Evolutionary conservation across 257 asterid genomes (phyloP).

Genomic region (Lantana camara): DNA sequence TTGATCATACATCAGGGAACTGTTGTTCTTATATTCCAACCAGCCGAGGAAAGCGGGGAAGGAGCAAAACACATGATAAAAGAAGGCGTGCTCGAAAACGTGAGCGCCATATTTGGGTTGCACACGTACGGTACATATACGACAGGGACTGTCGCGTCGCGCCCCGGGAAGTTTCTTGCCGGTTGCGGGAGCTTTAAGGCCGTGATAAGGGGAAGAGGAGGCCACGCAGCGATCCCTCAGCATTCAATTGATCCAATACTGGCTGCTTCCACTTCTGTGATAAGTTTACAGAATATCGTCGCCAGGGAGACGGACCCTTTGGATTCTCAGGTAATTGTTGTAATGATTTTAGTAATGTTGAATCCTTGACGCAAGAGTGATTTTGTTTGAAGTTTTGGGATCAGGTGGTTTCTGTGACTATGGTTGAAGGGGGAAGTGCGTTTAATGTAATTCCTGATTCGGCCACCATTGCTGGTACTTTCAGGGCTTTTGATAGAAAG

Average conservation of each 20-base stretch:
- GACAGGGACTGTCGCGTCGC: constrained; percentile 42
- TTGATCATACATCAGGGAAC: constrained; percentile 41
- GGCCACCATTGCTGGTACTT: constrained; percentile 50
- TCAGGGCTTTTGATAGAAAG: constrained; percentile 45
- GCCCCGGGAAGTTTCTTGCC: constrained; percentile 53
- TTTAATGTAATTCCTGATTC: constrained; percentile 40
- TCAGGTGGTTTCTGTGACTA: constrained; percentile 53
- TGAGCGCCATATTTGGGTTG: constrained; percentile 47
- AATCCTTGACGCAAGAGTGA: too few relatives aligned
- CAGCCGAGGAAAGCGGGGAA: constrained; percentile 56
- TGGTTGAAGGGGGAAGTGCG: constrained; percentile 37
- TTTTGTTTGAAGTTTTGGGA: background rate
- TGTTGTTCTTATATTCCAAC: constrained; percentile 56
- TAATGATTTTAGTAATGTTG: too few relatives aligned
- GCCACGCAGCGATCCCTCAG: constrained; percentile 40
- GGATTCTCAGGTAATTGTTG: constrained; percentile 47
- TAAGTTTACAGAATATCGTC: constrained; percentile 55
- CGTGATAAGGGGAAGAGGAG: constrained; percentile 40
- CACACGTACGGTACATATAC: constrained; percentile 39
- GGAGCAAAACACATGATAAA: constrained; percentile 54
- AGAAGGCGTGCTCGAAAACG: constrained; percentile 48
- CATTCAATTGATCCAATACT: constrained; percentile 47
- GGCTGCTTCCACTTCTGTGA: constrained; percentile 52
- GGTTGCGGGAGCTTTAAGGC: constrained; percentile 62
- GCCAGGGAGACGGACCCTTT: constrained; percentile 61